Evolutionary conservation across 2,329 filamentous ascomycete species (phyloP), one percentile per base, ranked within the genome.

Genomic region (Microthyrium microscopicum): DNA sequence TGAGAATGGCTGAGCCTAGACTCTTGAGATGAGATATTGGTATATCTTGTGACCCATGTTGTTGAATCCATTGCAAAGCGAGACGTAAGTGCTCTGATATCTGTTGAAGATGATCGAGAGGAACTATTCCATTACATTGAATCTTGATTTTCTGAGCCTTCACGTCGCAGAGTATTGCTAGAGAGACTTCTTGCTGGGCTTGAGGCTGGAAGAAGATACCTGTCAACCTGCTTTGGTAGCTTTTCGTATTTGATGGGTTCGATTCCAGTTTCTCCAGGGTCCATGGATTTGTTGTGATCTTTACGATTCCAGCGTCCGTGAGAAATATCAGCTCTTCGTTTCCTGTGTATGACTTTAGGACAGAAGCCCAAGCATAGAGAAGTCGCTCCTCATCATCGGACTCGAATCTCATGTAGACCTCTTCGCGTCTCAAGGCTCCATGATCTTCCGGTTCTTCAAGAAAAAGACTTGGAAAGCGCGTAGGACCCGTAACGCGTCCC

Each of bases 1-100:
- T 79, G 34, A 72, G 50, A 42, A 76, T 62, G 5, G 72, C 73
- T 25, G 70, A 49, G n/a, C 40, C 11, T n/a, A n/a, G n/a, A n/a
- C n/a, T n/a, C n/a, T n/a, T n/a, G n/a, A n/a, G n/a, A n/a, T n/a
- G n/a, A n/a, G n/a, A n/a, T 5, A 36, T 26, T 9, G 3, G n/a
- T 12, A 18, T 17, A 4, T 21, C 26, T 22, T 19, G 3, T 6
- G 12, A 4, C 8, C 4, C 25, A 16, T 3, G 2, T 22, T 15
- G n/a, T 5, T 8, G 3, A 22, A 24, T 5, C 12, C 15, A 18
- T 17, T 9, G 20, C 28, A 16, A 35, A n/a, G n/a, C 25, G 12
- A 15, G 26, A 29, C 33, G 11, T 5, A 20, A 29, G 27, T 20
- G 9, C 18, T 13, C 27, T 9, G 15, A 16, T 15, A 16, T 9